phyloP scores from a whole-genome alignment of 2,329 filamentous ascomycete genomes.

The Fonsecaea erecta region DNA sequence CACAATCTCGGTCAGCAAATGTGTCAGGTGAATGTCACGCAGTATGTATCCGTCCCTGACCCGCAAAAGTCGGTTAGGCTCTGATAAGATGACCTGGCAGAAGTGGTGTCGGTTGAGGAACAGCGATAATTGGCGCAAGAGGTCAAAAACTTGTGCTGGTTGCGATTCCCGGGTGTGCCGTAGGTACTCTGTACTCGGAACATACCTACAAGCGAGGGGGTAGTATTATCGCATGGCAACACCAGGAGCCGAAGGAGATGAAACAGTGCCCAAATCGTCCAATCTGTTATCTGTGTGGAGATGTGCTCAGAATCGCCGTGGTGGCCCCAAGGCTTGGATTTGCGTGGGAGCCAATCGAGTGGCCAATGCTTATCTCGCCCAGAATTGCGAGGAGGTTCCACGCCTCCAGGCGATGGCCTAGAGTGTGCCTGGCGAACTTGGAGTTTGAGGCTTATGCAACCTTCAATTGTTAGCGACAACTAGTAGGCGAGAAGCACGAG shows the following conservation, averaged over 20 bases:
- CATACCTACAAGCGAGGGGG: too few relatives aligned
- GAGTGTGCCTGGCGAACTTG: background rate
- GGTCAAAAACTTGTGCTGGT: too few relatives aligned
- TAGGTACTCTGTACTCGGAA: too few relatives aligned
- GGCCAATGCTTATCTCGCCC: slow-evolving; percentile 17
- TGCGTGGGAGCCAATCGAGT: background rate
- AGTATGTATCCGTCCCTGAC: background rate
- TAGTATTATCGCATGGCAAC: background rate
- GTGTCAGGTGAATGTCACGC: slow-evolving; percentile 1
- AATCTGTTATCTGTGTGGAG: slow-evolving; percentile 18
- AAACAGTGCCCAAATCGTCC: background rate
- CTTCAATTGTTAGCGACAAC: slow-evolving; percentile 9
- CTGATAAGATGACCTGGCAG: too few relatives aligned
- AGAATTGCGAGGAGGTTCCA: background rate
- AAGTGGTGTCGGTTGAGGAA: too few relatives aligned
- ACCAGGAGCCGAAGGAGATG: background rate
- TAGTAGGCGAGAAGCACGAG: slow-evolving; percentile 18
- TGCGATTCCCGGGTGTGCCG: too few relatives aligned
- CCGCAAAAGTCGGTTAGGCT: background rate
- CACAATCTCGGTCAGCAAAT: background rate
- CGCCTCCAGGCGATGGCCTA: background rate
- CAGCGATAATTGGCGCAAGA: too few relatives aligned
- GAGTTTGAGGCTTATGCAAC: background rate
- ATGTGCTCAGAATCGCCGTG: background rate
- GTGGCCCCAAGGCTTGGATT: background rate